These are phyloP conservation scores for Alopecurus myosuroides DNA, from an alignment of 176 grass and related monocot species.

Conservation along the genomic window DNA sequence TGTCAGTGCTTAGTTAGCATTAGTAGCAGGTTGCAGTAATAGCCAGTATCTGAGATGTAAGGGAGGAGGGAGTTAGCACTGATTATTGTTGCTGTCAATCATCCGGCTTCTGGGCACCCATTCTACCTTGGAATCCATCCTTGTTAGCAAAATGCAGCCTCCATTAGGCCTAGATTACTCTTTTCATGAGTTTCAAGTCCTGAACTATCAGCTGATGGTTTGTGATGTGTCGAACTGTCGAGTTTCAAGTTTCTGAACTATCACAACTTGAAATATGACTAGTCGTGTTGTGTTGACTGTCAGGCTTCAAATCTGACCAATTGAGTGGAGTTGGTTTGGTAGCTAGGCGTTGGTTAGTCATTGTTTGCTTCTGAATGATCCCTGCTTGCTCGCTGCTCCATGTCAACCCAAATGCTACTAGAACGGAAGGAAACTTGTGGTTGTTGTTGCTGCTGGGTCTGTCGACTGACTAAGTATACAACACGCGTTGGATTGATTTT, in stretches of 20 bases:
- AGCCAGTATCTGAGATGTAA: background rate
- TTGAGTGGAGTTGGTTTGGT: no score
- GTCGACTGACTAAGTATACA: background rate
- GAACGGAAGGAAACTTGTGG: background rate
- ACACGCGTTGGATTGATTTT: background rate
- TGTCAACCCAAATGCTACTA: background rate
- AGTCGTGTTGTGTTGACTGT: no score
- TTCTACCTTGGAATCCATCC: background rate
- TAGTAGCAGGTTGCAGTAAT: background rate
- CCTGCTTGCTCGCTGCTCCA: background rate
- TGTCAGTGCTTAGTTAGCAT: background rate
- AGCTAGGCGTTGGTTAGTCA: background rate
- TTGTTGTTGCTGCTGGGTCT: background rate
- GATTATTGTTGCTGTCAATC: background rate
- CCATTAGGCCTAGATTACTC: no score
- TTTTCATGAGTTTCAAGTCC: no score
- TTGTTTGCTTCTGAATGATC: background rate
- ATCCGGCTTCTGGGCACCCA: background rate
- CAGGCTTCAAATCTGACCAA: no score
- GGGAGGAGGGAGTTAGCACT: background rate
- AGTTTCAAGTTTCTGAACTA: no score
- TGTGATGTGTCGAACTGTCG: no score
- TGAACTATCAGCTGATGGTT: no score
- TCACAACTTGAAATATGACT: no score
- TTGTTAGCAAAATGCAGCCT: background rate